phyloP scores from a whole-genome alignment of 2,329 filamentous ascomycete genomes.

The Xylaria sp. region DNA sequence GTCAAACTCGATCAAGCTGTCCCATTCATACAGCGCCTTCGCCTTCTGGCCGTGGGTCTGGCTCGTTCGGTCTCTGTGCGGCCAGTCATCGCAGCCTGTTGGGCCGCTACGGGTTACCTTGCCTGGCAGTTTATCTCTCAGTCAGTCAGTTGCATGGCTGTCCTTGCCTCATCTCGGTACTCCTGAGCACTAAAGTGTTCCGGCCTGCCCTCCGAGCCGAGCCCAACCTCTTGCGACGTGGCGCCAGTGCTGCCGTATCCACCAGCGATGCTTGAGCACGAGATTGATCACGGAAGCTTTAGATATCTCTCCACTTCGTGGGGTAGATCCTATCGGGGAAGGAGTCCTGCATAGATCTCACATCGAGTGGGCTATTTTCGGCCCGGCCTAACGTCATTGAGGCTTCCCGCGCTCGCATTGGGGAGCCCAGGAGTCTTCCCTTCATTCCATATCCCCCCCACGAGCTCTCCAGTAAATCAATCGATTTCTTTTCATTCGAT shows the following conservation, averaged over 20 bases:
- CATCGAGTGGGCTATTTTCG: conserved; percentile 26
- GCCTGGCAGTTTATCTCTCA: conserved; percentile 17
- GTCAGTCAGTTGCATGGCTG: conserved; percentile 19
- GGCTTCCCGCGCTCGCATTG: conserved; percentile 28
- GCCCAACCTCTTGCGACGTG: conserved; percentile 40
- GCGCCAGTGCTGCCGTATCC: conserved; percentile 40
- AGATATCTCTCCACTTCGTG: conserved; percentile 34
- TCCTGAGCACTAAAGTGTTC: conserved; percentile 6
- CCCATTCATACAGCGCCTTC: conserved; percentile 13
- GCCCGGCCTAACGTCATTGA: conserved; percentile 26
- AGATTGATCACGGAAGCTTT: conserved; percentile 41
- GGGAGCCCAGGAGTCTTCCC: conserved; percentile 27
- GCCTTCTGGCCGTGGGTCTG: conserved; percentile 27
- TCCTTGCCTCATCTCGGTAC: conserved; percentile 19
- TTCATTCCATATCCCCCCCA: conserved; percentile 30
- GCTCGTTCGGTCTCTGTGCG: conserved; percentile 25
- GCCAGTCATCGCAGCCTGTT: conserved; percentile 20
- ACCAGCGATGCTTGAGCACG: conserved; percentile 39
- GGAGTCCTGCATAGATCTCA: conserved; percentile 24
- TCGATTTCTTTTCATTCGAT: conserved; percentile 35
- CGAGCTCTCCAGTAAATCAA: conserved; percentile 34
- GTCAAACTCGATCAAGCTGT: conserved; percentile 25
- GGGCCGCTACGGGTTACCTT: conserved; percentile 29
- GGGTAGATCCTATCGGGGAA: conserved; percentile 24
- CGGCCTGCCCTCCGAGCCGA: conserved; percentile 5